Base-by-base conservation (phyloP, 495 filamentous ascomycete genomes). In the Elasticomyces elasticus region DNA sequence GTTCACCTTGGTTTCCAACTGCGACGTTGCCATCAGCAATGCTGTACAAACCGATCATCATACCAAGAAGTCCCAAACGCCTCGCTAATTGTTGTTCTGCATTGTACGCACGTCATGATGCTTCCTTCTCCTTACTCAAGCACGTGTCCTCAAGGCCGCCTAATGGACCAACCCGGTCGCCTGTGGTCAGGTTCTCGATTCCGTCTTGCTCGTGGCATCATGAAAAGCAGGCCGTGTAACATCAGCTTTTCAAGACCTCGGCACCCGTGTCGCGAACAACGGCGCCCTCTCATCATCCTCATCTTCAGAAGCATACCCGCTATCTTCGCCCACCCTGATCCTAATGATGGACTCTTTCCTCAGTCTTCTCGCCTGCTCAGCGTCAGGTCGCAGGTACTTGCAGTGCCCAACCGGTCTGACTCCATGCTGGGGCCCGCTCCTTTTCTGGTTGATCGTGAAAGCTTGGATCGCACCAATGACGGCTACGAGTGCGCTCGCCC, bases 401-500 rank as follows among this genome's bases (percentile, higher is more conserved):
- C 47, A 56, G 24, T 44, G 40, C 20, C 37, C 57, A 6, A 40
- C 52, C 10, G 49, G 24, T 1, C 51, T 43, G 30, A 62, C 42
- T 11, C 45, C 30, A 27, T 62, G 59, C 27, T 58, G 59, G 10
- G 49, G 47, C 5, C 55, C 43, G 11, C 49, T 59, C 31, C 51
- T 51, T 52, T 67, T 74, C 24, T 77, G 71, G 43, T 75, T 67
- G 26, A 90, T 79, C 28, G 76, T 77, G 57, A 84, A 82, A 28
- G 86, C 74, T 57, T 92, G 87, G 9, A 83, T 60, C 0, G 80
- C 77, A 10, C 87, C 87, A 20, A 84, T 44, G 1, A 84, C 56
- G 9, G 87, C 87, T 19, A 89, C 76, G n/a, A 85, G 25, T 0
- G 77, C 72, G 62, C 84, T 88, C 7, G 73, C 83, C 73, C 85